Base-by-base conservation (phyloP, 2,329 filamentous ascomycete genomes). In the Colletotrichum higginsianum region DNA sequence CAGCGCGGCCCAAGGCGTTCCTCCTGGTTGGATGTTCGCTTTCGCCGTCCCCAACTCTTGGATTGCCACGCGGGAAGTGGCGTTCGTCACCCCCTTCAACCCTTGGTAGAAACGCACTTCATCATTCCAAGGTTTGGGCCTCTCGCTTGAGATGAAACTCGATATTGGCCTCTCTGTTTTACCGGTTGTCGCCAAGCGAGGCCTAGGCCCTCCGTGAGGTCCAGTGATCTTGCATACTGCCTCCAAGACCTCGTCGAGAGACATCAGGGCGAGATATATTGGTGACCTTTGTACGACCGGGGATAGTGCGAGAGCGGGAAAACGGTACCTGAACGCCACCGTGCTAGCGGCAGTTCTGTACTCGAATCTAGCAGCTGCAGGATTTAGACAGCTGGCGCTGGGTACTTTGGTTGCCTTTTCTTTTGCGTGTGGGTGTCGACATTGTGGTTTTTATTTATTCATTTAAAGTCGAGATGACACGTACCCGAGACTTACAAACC, bases 301-400 rank as follows among this genome's bases (percentile, higher is more conserved):
- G 46, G 50, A 8, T 35, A 35, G 30, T 35, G 30, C 30, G 18
- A 58, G 11, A 21, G 46, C 16, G 21, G 16, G 7, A 63, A 40
- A 18, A 40, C 16, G 53, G 68, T 64, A 55, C 58, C 68, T 63
- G 68, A 55, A 40, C 68, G 68, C 65, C 65, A 71, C 68, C 38
- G 26, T 52, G 68, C 68, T 68, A 68, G 52, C 68, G 65, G 65
- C 53, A 68, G 68, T 68, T 71, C 58, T 55, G 68, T 30, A 49
- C 58, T 46, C 23, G 18, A 62, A 44, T 21, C 38, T 13, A 23
- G 38, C 11, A 62, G 46, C 53, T 63, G 58, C 40, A 40, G 23
- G 46, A 63, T 63, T 57, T 55, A 63, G 53, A 58, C 68, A 63
- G n/a, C 18, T n/a, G 35, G 8, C 47, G 6, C 23, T 18, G 47